phyloP scores from a whole-genome alignment of 2,329 filamentous ascomycete genomes.

The Xylariomycetidae sp. region DNA sequence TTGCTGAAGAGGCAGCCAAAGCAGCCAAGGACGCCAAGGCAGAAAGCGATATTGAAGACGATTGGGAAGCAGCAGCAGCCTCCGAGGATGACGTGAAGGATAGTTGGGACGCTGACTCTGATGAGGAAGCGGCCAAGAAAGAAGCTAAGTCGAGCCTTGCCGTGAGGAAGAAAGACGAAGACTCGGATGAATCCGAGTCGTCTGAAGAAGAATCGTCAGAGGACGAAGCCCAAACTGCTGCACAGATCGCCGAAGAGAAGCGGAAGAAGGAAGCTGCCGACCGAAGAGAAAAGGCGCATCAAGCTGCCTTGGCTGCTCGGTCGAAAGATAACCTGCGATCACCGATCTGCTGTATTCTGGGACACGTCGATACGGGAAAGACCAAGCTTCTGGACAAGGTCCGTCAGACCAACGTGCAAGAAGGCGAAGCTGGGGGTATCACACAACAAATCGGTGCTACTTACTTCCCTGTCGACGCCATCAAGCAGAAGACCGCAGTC shows the following conservation, averaged over 20 bases:
- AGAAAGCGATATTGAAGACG: conserved; percentile 65
- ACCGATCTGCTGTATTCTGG: conserved; percentile 98
- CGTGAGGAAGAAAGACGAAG: conserved; percentile 3
- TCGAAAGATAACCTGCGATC: conserved; percentile 94
- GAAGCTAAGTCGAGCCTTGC: conserved; percentile 17
- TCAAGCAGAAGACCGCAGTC: conserved; percentile 86
- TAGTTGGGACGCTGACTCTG: conserved; percentile 86
- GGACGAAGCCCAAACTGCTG: conserved; percentile 72
- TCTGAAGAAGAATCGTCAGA: conserved; percentile 59
- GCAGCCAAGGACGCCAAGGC: conserved; percentile 50
- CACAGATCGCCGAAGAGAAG: conserved; percentile 65
- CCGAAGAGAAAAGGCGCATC: conserved; percentile 81
- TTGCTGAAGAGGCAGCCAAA: conserved; percentile 49
- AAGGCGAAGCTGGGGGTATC: conserved; percentile 98
- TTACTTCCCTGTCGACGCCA: conserved; percentile 94
- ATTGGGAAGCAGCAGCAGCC: conserved; percentile 83
- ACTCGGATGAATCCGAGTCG: conserved; percentile 45
- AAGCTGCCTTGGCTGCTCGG: conserved; percentile 83
- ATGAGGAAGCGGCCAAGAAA: conserved; percentile 65
- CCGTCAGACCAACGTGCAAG: conserved; percentile 96
- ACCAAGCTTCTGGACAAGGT: conserved; percentile 99
- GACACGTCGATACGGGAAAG: conserved; percentile 99
- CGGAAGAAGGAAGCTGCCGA: conserved; percentile 87
- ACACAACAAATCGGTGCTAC: conserved; percentile 99
- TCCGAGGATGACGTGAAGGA: conserved; percentile 80